phyloP scores from a whole-genome alignment of 208 protist genomes.

The Leptomonas pyrrhocoris region DNA sequence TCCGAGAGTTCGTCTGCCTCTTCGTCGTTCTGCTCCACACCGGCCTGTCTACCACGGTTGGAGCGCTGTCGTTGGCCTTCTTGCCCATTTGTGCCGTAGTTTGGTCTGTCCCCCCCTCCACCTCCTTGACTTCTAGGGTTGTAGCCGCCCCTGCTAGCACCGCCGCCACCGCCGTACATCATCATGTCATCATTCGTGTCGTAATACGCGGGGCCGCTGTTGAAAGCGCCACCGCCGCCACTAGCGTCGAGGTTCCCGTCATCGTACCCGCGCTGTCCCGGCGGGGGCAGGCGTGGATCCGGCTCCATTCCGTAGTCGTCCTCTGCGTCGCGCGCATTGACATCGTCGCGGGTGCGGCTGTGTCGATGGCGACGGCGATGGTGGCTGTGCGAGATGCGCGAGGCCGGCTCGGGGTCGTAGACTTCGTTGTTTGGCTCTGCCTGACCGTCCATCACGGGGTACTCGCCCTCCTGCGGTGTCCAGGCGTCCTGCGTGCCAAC shows the following conservation, averaged over 20 bases:
- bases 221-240: neutral
- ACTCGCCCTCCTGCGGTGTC: slow-evolving; percentile 25
- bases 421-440: slow-evolving; percentile 9
- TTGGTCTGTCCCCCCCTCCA: neutral
- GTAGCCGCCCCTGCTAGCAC: slow-evolving; percentile 10
- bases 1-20: slow-evolving; percentile 44
- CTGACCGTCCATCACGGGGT: slow-evolving; percentile 12
- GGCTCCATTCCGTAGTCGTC: slow-evolving; percentile 25
- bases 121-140: slow-evolving; percentile 14
- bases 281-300: slow-evolving; percentile 16
- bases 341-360: slow-evolving; percentile 6
- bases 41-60: slow-evolving; percentile 20
- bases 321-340: slow-evolving; percentile 1
- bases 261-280: slow-evolving; percentile 12
- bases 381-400: slow-evolving; percentile 28
- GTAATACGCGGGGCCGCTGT: slow-evolving; percentile 12
- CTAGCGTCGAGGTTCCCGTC: neutral
- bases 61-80: slow-evolving; percentile 15
- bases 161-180: slow-evolving; percentile 14
- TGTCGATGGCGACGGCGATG: slow-evolving; percentile 25
- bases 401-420: slow-evolving; percentile 21
- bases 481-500: slow-evolving; percentile 21
- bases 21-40: slow-evolving; percentile 35
- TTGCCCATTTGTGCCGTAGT: slow-evolving; percentile 18
- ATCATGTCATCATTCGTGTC: slow-evolving; percentile 25